phyloP scores from a whole-genome alignment of 179 eudicot genomes.

The Spinacia oleracea region DNA sequence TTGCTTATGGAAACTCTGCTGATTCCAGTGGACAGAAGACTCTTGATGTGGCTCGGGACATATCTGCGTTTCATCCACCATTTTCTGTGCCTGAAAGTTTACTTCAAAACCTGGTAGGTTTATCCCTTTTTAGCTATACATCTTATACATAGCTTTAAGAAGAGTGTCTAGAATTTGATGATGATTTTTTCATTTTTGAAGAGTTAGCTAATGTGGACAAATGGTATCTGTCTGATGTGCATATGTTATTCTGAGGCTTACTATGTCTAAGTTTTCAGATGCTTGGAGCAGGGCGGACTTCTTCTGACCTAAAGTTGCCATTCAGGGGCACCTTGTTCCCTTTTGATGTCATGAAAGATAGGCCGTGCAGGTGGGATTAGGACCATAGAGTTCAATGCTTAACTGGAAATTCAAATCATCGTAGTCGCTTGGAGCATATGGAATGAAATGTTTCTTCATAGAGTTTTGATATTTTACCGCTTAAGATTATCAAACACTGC shows the following conservation, averaged over 20 bases:
- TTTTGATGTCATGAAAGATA: slow-evolving; percentile 83
- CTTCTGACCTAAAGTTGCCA: slow-evolving; percentile 88
- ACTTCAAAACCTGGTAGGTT: slow-evolving; percentile 72
- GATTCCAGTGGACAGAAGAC: slow-evolving; percentile 50
- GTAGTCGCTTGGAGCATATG: slow-evolving; percentile 51
- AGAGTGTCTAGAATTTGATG: slow-evolving; percentile 2
- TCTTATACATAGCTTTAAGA: slow-evolving; percentile 13
- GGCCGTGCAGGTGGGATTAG: slow-evolving; percentile 98
- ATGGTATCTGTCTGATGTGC: slow-evolving; percentile 51
- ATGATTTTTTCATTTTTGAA: slow-evolving; percentile 33
- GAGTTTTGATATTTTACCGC: slow-evolving; percentile 39
- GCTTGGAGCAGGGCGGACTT: slow-evolving; percentile 89
- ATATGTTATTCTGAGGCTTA: slow-evolving; percentile 78
- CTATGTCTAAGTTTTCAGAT: slow-evolving; percentile 97
- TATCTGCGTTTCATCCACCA: slow-evolving; percentile 55
- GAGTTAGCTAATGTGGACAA: slow-evolving; percentile 51
- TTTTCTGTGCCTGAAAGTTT: slow-evolving; percentile 76
- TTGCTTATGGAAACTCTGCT: slow-evolving; percentile 65
- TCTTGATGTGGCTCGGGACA: slow-evolving; percentile 38
- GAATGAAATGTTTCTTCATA: slow-evolving; percentile 41
- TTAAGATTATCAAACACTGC: slow-evolving; percentile 37
- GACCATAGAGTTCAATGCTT: slow-evolving; percentile 50
- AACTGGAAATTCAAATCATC: slow-evolving; percentile 47
- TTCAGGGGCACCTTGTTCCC: slow-evolving; percentile 85
- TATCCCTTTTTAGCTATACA: slow-evolving; percentile 21